Conservation (phyloP, 192 early-diverging fungal genomes). For the Umbelopsis sp. region DNA sequence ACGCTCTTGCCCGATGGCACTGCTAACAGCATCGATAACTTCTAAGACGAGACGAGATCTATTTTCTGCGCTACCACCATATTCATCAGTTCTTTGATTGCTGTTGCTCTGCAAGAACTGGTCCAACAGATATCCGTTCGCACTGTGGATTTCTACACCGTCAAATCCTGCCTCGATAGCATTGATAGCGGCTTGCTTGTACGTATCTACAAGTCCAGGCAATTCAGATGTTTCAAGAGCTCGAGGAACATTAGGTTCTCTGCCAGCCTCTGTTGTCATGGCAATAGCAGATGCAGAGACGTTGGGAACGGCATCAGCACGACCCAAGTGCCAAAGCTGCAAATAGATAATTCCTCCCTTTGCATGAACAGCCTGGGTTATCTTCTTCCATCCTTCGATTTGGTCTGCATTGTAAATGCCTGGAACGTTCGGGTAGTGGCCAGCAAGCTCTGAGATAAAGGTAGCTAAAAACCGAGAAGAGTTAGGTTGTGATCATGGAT, state of each 20-base stretch:
- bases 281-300: slow-evolving; percentile 27
- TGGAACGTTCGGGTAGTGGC: slow-evolving; percentile 30
- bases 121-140: slow-evolving; percentile 89
- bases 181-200: slow-evolving; percentile 62
- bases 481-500: neutral
- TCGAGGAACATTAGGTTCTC: slow-evolving; percentile 44
- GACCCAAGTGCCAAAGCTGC: slow-evolving; percentile 53
- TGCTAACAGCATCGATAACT: slow-evolving; percentile 56
- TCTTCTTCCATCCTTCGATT: slow-evolving; percentile 49
- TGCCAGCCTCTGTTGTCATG: neutral
- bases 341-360: slow-evolving; percentile 56
- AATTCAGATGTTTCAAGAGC: slow-evolving; percentile 72
- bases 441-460: slow-evolving; percentile 9
- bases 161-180: slow-evolving; percentile 83
- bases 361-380: slow-evolving; percentile 57
- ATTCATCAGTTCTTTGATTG: slow-evolving; percentile 86
- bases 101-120: slow-evolving; percentile 78
- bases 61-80: slow-evolving; percentile 88
- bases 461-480: slow-evolving; percentile 10
- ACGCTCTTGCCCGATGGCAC: slow-evolving; percentile 59
- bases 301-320: slow-evolving; percentile 8
- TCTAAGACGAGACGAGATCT: slow-evolving; percentile 74
- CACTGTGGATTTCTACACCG: slow-evolving; percentile 85
- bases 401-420: slow-evolving; percentile 42
- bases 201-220: slow-evolving; percentile 57